Evolutionary conservation across 495 filamentous ascomycete species (phyloP).

Genomic region (Daldinia vernicosa): DNA sequence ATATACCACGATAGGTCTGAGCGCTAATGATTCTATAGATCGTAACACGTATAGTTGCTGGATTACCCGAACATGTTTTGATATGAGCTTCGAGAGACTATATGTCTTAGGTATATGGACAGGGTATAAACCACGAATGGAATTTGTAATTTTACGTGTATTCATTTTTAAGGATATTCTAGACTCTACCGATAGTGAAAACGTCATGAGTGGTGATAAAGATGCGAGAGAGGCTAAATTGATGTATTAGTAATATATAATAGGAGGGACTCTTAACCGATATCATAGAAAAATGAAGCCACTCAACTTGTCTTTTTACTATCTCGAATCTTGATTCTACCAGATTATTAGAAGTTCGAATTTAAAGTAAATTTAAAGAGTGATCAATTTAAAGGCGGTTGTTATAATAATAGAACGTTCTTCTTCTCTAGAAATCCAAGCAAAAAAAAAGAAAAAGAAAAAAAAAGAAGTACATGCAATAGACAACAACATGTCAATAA

Average conservation of each 20-base stretch:
- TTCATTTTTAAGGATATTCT: not conserved
- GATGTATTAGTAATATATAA: not conserved
- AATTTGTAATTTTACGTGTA: not conserved
- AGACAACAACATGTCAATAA: too few relatives aligned
- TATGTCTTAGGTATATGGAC: not conserved
- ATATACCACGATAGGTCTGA: not conserved
- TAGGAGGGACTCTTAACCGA: not conserved
- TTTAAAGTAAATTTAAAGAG: too few relatives aligned
- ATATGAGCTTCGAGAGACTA: not conserved
- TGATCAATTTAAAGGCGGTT: too few relatives aligned
- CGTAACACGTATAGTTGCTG: not conserved
- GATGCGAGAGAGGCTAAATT: not conserved
- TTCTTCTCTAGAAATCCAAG: too few relatives aligned
- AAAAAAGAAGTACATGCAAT: not conserved
- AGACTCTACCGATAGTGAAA: not conserved
- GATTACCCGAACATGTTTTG: not conserved
- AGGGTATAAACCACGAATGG: not conserved
- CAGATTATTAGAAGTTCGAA: too few relatives aligned
- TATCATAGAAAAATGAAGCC: not conserved
- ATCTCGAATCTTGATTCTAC: too few relatives aligned
- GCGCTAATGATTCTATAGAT: conserved; percentile 7
- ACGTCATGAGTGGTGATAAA: not conserved
- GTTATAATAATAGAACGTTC: too few relatives aligned
- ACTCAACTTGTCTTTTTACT: not conserved
- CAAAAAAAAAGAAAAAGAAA: not conserved